Evolutionary conservation across 2,329 filamentous ascomycete species (phyloP), one percentile per base, ranked within the genome.

Genomic region (Chaetothyriales sp.): DNA sequence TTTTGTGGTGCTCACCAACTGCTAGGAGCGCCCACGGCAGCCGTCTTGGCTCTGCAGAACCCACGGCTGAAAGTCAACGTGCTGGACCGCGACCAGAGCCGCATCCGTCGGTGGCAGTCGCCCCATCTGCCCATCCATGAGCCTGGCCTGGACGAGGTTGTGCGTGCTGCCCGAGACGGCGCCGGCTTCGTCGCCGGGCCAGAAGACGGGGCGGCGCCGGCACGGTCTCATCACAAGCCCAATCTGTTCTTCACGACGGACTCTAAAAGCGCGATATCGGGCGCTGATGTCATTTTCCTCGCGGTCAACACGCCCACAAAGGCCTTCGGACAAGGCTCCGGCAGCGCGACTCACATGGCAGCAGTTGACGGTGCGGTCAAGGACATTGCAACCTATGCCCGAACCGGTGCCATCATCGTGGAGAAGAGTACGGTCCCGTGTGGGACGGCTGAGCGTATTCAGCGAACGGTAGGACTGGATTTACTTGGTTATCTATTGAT

Each of bases 381-480:
- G 48, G 78, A 79, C 51, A 81, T 89, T 33, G 85, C 84, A 8
- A 71, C 77, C 57, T 73, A 82, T 55, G 82, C 85, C 2, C 79
- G 76, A 28, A 71, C 75, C 18, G 82, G 81, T 47, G 79, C 83
- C 51, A 85, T 89, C 51, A 79, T 90, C 48, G 85, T 89, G 18
- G 85, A 89, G 70, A 90, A 89, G 71, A 85, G 80, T 51, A 90
- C 86, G 0, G 86, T 89, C 22, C 86, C 86, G 2, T 86, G 83
- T 64, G 74, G 82, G 55, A 89, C 85, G 4, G 83, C 84, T 1
- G 76, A 86, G 59, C 76, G 81, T 29, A 80, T 89, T 43, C 75
- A 77, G 59, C 77, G 82, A 58, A 86, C 81, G 58, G 80, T 87
- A 68, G 67, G 73, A 64, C n/a, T 46, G 25, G 43, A 10, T 45